These are phyloP conservation scores for Primulina tabacum DNA, from an alignment of 257 asterid species.

Conservation along the genomic window DNA sequence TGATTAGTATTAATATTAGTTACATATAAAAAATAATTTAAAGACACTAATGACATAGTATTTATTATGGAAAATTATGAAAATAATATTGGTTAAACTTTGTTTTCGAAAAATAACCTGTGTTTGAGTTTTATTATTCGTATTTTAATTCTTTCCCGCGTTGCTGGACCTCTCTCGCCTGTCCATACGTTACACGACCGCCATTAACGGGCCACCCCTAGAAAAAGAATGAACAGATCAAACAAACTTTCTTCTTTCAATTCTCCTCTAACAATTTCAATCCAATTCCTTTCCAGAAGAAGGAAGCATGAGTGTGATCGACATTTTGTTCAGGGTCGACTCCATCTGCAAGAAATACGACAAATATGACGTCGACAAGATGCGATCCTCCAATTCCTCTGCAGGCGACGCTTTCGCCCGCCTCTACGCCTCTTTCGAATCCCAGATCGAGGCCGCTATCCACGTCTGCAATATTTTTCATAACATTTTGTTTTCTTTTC, in stretches of 20 bases:
- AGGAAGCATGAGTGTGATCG: conserved; percentile 74
- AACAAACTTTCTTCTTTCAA: not conserved
- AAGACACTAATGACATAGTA: no score
- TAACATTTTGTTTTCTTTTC: not conserved
- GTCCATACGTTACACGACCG: conserved; percentile 29
- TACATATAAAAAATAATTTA: no score
- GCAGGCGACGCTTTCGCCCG: conserved; percentile 72
- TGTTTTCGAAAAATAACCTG: no score
- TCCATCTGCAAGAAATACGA: conserved; percentile 75
- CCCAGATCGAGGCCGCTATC: conserved; percentile 63
- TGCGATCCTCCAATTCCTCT: conserved; percentile 37
- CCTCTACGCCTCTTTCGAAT: conserved; percentile 59
- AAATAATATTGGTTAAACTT: no score
- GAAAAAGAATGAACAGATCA: conserved; percentile 14
- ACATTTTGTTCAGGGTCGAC: conserved; percentile 72
- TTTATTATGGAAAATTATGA: no score
- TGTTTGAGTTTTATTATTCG: no score
- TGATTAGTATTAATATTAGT: no score
- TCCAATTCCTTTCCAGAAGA: conserved; percentile 21
- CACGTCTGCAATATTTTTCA: conserved; percentile 27
- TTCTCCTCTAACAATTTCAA: conserved; percentile 21
- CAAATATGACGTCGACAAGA: conserved; percentile 78
- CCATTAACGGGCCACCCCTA: conserved; percentile 44
- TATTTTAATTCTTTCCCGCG: not conserved
- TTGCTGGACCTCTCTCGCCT: not conserved